Evolutionary conservation across 164 flowering plant species (phyloP).

Genomic region (Liquidambar formosana): DNA sequence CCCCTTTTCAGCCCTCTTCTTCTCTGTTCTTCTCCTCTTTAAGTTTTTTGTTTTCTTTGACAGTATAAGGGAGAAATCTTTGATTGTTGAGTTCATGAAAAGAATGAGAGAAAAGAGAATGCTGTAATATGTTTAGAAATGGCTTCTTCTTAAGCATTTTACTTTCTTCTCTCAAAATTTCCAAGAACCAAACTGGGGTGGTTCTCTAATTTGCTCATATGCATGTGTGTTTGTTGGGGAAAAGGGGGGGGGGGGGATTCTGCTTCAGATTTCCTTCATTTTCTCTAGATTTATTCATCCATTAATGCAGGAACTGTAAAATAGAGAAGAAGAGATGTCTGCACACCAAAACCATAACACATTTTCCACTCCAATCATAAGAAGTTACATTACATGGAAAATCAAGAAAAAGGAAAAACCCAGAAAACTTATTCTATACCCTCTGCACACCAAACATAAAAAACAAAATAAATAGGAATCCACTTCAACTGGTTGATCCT

Average conservation of each 20-base stretch:
- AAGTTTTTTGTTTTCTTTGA: neutral
- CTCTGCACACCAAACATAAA: constrained; percentile 52
- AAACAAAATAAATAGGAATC: constrained; percentile 34
- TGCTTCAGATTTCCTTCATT: neutral
- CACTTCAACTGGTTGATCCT: constrained; percentile 44
- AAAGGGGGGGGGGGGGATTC: neutral
- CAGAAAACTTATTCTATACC: constrained; percentile 43
- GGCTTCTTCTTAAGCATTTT: neutral
- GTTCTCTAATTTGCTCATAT: neutral
- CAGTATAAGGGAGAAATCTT: neutral
- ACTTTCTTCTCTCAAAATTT: neutral
- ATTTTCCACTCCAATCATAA: constrained; percentile 32
- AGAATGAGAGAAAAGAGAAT: neutral
- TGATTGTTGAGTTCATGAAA: neutral
- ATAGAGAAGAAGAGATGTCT: constrained; percentile 6
- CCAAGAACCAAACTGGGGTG: neutral
- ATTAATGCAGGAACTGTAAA: constrained; percentile 3
- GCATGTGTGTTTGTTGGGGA: neutral
- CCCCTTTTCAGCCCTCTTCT: neutral
- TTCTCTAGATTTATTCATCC: neutral
- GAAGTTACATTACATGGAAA: constrained; percentile 33
- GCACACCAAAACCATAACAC: constrained; percentile 47
- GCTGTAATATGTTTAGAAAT: neutral
- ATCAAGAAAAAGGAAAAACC: constrained; percentile 9
- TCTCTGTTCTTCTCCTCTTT: neutral